Evolutionary conservation across 2,329 filamentous ascomycete genomes (phyloP).

Genomic region (Neoscytalidium dimidiatum): DNA sequence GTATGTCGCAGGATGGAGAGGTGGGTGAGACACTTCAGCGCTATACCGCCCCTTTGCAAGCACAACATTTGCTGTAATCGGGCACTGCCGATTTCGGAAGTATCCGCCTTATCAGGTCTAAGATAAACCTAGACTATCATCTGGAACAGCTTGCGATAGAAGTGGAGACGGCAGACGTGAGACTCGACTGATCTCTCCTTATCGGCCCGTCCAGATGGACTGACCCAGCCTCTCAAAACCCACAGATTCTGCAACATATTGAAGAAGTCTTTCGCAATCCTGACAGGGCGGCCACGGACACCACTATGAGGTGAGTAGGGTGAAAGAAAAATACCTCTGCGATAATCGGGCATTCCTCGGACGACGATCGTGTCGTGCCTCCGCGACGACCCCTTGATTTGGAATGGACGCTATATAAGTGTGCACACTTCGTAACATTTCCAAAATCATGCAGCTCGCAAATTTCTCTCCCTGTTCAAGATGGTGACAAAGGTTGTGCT

Average conservation of each 20-base stretch:
- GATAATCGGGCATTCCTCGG: neutral
- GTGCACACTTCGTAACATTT: no score
- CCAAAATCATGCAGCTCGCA: neutral
- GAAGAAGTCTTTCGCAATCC: neutral
- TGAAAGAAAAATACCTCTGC: conserved; percentile 1
- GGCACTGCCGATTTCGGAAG: neutral
- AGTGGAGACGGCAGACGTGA: neutral
- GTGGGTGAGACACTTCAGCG: neutral
- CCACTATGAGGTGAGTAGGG: conserved; percentile 2
- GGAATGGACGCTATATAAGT: neutral
- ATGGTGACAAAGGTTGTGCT: neutral
- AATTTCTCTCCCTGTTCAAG: neutral
- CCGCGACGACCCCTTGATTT: neutral
- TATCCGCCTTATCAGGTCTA: neutral
- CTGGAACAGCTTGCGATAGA: neutral
- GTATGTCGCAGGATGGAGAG: no score
- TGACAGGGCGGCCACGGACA: neutral
- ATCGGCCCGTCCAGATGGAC: neutral
- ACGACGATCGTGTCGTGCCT: neutral
- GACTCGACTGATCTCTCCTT: conserved; percentile 13
- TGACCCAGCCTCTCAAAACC: conserved; percentile 4
- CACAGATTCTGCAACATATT: conserved; percentile 6
- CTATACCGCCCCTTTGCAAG: neutral
- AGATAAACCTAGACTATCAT: neutral
- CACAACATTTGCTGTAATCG: neutral